These are phyloP conservation scores for Fraxinus angustifolia DNA, from an alignment of 305 asterid species.

Conservation along the genomic window DNA sequence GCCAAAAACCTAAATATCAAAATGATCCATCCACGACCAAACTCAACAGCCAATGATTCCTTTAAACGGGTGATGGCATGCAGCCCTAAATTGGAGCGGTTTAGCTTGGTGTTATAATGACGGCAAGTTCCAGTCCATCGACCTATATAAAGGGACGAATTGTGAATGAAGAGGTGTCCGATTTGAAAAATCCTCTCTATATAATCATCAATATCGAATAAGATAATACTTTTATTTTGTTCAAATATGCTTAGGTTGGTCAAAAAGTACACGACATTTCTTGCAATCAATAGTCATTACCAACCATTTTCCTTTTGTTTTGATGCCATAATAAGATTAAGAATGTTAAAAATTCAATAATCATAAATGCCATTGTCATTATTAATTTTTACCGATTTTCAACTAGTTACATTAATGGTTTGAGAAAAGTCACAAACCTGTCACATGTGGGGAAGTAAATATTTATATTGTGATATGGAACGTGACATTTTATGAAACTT, in stretches of 20 bases:
- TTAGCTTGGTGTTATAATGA: not conserved
- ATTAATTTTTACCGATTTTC: not conserved
- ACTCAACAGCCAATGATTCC: not conserved
- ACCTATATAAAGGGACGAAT: not conserved
- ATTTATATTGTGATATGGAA: not conserved
- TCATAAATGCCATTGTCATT: not conserved
- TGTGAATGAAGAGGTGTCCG: not conserved
- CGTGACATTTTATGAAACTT: not conserved
- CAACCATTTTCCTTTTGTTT: not conserved
- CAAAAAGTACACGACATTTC: not conserved
- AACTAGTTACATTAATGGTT: not conserved
- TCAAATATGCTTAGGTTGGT: not conserved
- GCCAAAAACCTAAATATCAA: not conserved
- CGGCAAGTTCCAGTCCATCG: not conserved
- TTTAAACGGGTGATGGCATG: not conserved
- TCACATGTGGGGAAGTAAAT: not conserved
- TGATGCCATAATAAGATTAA: not conserved
- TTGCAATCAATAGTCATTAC: not conserved
- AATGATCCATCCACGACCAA: not conserved
- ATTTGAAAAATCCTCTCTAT: not conserved
- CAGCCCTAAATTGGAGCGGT: not conserved
- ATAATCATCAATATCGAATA: not conserved
- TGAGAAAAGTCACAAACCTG: not conserved
- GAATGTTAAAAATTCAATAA: not conserved
- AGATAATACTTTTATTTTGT: no score